Percentiles rank a stretch among this genome's conserved stretches.
These are phyloP conservation scores for Lomentospora prolificans DNA, from an alignment of 2,329 filamentous ascomycete genomes.

Conservation along the genomic window DNA sequence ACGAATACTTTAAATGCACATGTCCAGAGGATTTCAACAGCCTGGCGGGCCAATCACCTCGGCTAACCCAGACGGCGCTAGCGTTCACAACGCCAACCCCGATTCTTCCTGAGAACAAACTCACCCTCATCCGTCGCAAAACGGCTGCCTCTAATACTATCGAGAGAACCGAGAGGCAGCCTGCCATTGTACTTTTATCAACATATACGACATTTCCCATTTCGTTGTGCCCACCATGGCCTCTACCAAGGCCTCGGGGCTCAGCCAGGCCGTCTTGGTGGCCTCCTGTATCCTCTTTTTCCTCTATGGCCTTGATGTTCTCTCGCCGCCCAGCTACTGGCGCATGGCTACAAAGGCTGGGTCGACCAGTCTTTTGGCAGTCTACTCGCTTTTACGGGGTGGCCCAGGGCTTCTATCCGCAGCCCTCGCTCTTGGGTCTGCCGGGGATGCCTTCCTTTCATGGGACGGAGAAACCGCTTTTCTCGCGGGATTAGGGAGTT, in stretches of 20 bases:
- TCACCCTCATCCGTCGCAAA: no score
- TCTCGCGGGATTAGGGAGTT: slow-evolving; percentile 22
- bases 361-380: slow-evolving; percentile 20
- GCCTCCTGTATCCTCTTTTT: slow-evolving; percentile 11
- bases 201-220: not conserved
- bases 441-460: slow-evolving; percentile 27
- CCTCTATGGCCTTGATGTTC: slow-evolving; percentile 14
- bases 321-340: slow-evolving; percentile 14
- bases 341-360: slow-evolving; percentile 22
- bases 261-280: slow-evolving; percentile 9
- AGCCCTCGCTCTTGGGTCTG: slow-evolving; percentile 21
- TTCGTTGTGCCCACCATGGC: not conserved
- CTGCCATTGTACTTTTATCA: no score
- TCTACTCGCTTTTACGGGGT: not conserved
- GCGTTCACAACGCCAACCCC: no score
- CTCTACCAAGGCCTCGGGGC: not conserved
- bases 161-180: no score
- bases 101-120: no score
- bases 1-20: no score
- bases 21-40: no score
- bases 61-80: not conserved
- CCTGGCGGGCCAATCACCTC: not conserved
- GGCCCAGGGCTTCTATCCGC: slow-evolving; percentile 14
- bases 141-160: no score
- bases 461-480: slow-evolving; percentile 22